Conservation (phyloP, 2,329 filamentous ascomycete genomes). For the Taxawa tesnikishii region DNA sequence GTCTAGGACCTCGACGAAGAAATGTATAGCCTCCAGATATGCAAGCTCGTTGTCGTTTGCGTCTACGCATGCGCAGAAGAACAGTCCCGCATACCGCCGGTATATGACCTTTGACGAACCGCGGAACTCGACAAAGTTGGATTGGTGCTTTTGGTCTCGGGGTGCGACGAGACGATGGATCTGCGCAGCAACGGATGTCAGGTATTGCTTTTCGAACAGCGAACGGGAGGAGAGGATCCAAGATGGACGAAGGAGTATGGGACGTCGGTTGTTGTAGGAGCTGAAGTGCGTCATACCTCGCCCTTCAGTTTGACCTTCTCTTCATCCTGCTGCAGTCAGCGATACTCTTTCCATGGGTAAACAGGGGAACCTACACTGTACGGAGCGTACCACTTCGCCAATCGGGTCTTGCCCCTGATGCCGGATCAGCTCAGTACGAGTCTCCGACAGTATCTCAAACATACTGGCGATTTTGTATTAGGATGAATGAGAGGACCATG, state of each 20-base stretch:
- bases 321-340: conserved; percentile 52
- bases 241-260: too few species aligned
- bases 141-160: conserved; percentile 97
- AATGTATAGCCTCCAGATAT: conserved; percentile 94
- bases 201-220: too few species aligned
- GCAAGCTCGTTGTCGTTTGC: conserved; percentile 98
- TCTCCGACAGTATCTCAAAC: too few species aligned
- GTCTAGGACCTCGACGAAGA: conserved; percentile 98
- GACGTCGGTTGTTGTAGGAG: too few species aligned
- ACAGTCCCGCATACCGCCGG: conserved; percentile 90
- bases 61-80: conserved; percentile 99
- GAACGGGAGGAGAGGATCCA: too few species aligned
- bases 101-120: conserved; percentile 90
- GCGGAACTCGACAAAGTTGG: conserved; percentile 94
- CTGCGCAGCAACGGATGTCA: too few species aligned
- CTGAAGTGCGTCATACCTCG: conserved; percentile 65
- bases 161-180: conserved; percentile 96
- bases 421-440: conserved; percentile 3
- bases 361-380: conserved; percentile 52
- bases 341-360: not conserved
- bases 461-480: conserved; percentile 83
- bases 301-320: conserved; percentile 99
- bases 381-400: conserved; percentile 98
- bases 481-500: conserved; percentile 70
- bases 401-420: conserved; percentile 82